phyloP scores from a whole-genome alignment of 108 stramenopile species.

The Pseudonitzschia multiseries region DNA sequence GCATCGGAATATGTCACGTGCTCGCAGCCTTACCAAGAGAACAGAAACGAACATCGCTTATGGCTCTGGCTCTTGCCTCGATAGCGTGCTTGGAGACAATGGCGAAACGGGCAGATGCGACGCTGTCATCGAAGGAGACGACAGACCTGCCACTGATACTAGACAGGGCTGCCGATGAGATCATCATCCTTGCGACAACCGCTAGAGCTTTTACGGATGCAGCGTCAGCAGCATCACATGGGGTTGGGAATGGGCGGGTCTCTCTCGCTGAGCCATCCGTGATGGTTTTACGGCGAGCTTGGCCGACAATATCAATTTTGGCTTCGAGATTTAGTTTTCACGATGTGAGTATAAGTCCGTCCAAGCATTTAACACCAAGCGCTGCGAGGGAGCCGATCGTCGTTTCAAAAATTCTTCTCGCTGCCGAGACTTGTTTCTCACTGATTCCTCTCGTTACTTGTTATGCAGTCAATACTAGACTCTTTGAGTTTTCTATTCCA shows the following conservation, averaged over 20 bases:
- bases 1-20: slow-evolving; percentile 55
- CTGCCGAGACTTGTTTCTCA: not conserved
- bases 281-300: slow-evolving; percentile 38
- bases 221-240: not conserved
- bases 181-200: slow-evolving; percentile 43
- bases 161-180: slow-evolving; percentile 52
- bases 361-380: not conserved
- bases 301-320: slow-evolving; percentile 44
- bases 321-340: slow-evolving; percentile 30
- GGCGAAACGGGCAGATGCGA: slow-evolving; percentile 33
- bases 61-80: slow-evolving; percentile 48
- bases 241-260: slow-evolving; percentile 11
- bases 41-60: slow-evolving; percentile 36
- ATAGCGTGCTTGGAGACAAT: slow-evolving; percentile 46
- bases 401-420: not conserved
- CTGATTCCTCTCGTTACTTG: not conserved
- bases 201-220: slow-evolving; percentile 40
- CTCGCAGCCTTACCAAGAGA: slow-evolving; percentile 44
- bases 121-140: not conserved
- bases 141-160: slow-evolving; percentile 27
- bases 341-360: slow-evolving; percentile 39
- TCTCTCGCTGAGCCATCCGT: slow-evolving; percentile 22
- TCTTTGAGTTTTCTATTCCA: slow-evolving; percentile 20
- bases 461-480: slow-evolving; percentile 17
- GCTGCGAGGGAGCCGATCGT: no score